Base-by-base conservation (phyloP, 129 eudicot genomes). In the Arctium lappa region DNA sequence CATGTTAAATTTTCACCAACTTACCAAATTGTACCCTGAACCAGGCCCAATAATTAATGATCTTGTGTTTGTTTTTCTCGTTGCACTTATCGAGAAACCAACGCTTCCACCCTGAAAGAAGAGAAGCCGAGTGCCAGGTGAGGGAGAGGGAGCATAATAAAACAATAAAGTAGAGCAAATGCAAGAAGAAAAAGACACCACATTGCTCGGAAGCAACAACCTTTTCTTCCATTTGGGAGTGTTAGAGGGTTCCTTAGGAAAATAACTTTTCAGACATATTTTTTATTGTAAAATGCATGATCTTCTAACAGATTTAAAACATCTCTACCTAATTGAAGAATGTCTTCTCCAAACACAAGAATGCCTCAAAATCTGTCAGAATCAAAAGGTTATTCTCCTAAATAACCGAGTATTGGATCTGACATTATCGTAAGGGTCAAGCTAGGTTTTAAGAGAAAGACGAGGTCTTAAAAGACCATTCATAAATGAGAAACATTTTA, bases 31-130 rank as follows among this genome's bases (percentile, higher is more conserved):
- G 92, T 95, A 95, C 75, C 99, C 99, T 32, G 94, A 78, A 37
- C 99, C 99, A 84, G 97, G 97, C 79, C 99, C 99, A 75, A 92
- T 95, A 72, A 92, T 80, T 80, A 95, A 86, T 13, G 99, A 94
- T 40, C 75, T 50, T 8, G 83, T 76, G 42, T 86, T 89, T 13
- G 91, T 79, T 56, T 89, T 76, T 78, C 86, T 92, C 37, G 91
- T 90, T 12, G 92, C 94, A 53, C 94, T 88, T 62, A 95, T 92
- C 44, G 97, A 95, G 74, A 95, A 95, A 2, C 99, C 99, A 71
- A 85, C 84, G 60, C 76, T 86, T 68, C 88, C 93, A 86, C 86
- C 96, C 99, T 95, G 80, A 65, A 78, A 70, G 30, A 77, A 6
- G 66, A 78, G 36, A 70, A 16, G 69, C n/a, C 29, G 29, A 60